These are phyloP conservation scores for Rhodamnia argentea DNA, from an alignment of 345 rosid genomes.

Conservation along the genomic window DNA sequence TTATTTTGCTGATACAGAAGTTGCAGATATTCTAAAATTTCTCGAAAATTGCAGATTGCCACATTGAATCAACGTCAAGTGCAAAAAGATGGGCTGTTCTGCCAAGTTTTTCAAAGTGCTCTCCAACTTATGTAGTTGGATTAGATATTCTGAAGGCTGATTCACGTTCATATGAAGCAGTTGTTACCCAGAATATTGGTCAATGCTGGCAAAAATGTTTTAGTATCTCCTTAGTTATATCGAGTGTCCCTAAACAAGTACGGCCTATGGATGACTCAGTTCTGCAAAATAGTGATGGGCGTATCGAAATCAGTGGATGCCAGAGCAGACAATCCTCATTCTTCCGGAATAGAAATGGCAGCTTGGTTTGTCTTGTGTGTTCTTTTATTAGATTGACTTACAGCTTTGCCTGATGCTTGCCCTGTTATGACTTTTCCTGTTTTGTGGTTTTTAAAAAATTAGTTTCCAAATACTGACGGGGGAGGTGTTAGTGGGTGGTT, in stretches of 20 bases:
- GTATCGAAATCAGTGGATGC: constrained; percentile 51
- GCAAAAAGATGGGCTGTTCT: constrained; percentile 14
- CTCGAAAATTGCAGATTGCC: constrained; percentile 35
- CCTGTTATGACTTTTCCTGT: not conserved
- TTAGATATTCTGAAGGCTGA: constrained; percentile 63
- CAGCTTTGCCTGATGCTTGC: not conserved
- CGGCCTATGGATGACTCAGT: constrained; percentile 31
- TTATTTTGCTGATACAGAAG: not conserved
- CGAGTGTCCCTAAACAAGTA: constrained; percentile 41
- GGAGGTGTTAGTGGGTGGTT: not conserved
- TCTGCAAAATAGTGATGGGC: constrained; percentile 43
- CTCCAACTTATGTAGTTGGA: constrained; percentile 69
- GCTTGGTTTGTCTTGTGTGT: constrained; percentile 55
- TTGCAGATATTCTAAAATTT: not conserved
- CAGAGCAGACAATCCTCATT: constrained; percentile 51
- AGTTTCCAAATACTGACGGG: not conserved
- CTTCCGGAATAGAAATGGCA: constrained; percentile 47
- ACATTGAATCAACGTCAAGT: constrained; percentile 16
- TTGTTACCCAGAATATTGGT: constrained; percentile 38
- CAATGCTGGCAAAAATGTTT: constrained; percentile 66
- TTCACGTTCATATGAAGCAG: constrained; percentile 31
- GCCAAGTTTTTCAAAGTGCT: constrained; percentile 17
- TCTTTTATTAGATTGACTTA: not conserved
- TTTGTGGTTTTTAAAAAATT: not conserved
- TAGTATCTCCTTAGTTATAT: constrained; percentile 52